Conservation (phyloP, 495 filamentous ascomycete genomes). For the Penicillium paxilli region DNA sequence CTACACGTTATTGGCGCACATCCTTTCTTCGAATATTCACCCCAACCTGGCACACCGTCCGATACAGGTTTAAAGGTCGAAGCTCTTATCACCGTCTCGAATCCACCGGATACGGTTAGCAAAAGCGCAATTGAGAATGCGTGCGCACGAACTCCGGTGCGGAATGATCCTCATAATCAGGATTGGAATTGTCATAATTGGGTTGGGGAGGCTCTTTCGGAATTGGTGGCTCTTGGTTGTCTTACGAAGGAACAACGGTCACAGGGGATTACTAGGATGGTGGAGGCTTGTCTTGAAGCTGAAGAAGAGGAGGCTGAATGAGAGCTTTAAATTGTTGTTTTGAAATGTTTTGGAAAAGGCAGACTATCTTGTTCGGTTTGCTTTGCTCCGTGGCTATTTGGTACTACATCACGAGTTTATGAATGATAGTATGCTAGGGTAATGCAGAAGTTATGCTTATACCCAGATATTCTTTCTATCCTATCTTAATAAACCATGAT, state of each 20-base stretch:
- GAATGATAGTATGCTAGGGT: too few species aligned
- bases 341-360: too few species aligned
- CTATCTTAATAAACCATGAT: too few species aligned
- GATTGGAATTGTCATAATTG: conserved; percentile 41
- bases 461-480: too few species aligned
- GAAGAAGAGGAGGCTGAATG: conserved; percentile 4
- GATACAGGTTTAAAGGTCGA: conserved; percentile 60
- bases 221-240: conserved; percentile 24
- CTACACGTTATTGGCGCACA: conserved; percentile 30
- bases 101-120: conserved; percentile 14
- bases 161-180: conserved; percentile 21
- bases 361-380: too few species aligned
- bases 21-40: conserved; percentile 28
- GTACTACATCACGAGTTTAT: too few species aligned
- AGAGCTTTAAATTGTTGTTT: too few species aligned
- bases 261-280: conserved; percentile 26
- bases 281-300: conserved; percentile 31
- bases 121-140: conserved; percentile 18
- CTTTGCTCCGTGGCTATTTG: too few species aligned
- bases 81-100: conserved; percentile 19
- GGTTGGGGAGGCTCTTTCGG: conserved; percentile 30
- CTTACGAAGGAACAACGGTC: conserved; percentile 15
- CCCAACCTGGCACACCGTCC: conserved; percentile 32
- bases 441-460: too few species aligned
- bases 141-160: conserved; percentile 20